These are phyloP conservation scores for Tuber magnatum DNA, from an alignment of 495 filamentous ascomycete genomes.

Conservation along the genomic window DNA sequence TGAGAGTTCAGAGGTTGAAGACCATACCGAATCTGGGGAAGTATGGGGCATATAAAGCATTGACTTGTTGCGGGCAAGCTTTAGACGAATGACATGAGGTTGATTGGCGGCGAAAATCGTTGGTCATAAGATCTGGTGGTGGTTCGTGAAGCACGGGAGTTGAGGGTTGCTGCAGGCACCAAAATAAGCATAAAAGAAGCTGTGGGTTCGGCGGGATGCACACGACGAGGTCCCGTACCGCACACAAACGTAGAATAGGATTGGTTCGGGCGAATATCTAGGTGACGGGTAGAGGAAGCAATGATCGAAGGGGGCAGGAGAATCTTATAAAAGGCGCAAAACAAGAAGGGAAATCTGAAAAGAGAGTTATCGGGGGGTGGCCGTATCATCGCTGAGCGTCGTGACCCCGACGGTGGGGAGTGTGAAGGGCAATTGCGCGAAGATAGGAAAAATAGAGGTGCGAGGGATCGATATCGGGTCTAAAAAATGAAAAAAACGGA, in stretches of 20 bases:
- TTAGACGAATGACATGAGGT: neutral
- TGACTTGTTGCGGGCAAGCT: neutral
- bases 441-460: slow-evolving; percentile 27
- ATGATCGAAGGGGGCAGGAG: slow-evolving; percentile 13
- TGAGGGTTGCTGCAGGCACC: slow-evolving; percentile 37
- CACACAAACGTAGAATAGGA: slow-evolving; percentile 16
- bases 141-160: slow-evolving; percentile 29
- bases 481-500: neutral
- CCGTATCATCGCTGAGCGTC: neutral
- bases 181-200: slow-evolving; percentile 34
- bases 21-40: neutral
- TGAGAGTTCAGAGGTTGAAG: neutral
- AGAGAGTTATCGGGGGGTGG: neutral
- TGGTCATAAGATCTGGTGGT: slow-evolving; percentile 15
- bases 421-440: slow-evolving; percentile 14
- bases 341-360: neutral
- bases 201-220: slow-evolving; percentile 1
- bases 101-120: neutral
- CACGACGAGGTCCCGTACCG: slow-evolving; percentile 1
- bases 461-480: slow-evolving; percentile 17
- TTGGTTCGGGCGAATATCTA: slow-evolving; percentile 18
- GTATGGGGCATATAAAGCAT: neutral
- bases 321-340: slow-evolving; percentile 4
- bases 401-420: neutral
- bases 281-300: slow-evolving; percentile 27